Evolutionary conservation across 495 filamentous ascomycete species (phyloP).

Genomic region (Pyronema domesticum): DNA sequence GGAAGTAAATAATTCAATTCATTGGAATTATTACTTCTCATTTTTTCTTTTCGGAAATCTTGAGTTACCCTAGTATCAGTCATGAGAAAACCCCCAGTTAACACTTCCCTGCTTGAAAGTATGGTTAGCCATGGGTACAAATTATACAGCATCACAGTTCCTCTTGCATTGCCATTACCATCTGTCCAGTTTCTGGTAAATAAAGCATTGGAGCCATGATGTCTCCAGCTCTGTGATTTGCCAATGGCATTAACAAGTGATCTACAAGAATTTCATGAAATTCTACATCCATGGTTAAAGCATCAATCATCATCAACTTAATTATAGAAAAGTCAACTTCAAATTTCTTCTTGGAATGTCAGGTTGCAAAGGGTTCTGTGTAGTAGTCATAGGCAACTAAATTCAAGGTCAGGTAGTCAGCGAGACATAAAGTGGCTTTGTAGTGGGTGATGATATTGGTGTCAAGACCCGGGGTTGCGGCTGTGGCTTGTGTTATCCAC

Average conservation of each 20-base stretch:
- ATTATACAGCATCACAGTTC: too few relatives aligned
- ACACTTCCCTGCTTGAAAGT: too few relatives aligned
- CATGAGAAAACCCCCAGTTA: too few relatives aligned
- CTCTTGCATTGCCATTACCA: constrained; percentile 92
- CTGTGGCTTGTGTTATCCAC: constrained; percentile 74
- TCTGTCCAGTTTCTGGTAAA: constrained; percentile 89
- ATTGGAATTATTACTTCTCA: too few relatives aligned
- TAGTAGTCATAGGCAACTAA: constrained; percentile 92
- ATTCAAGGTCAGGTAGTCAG: constrained; percentile 88
- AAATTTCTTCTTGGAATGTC: constrained; percentile 88
- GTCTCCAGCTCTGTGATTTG: constrained; percentile 74
- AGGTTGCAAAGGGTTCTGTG: constrained; percentile 83
- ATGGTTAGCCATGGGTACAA: too few relatives aligned
- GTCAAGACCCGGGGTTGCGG: constrained; percentile 86
- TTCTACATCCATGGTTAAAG: constrained; percentile 79
- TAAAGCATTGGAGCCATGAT: constrained; percentile 96
- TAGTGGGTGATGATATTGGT: constrained; percentile 92
- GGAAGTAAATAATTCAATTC: too few relatives aligned
- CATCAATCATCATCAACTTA: constrained; percentile 89
- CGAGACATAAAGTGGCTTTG: constrained; percentile 76
- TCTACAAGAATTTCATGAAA: constrained; percentile 94
- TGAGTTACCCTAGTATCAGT: too few relatives aligned
- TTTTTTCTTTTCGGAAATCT: too few relatives aligned
- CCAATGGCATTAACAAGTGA: constrained; percentile 79
- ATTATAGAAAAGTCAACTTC: constrained; percentile 85